phyloP scores from a whole-genome alignment of 1,284 basidiomycete species.

The Naganishia liquefaciens region DNA sequence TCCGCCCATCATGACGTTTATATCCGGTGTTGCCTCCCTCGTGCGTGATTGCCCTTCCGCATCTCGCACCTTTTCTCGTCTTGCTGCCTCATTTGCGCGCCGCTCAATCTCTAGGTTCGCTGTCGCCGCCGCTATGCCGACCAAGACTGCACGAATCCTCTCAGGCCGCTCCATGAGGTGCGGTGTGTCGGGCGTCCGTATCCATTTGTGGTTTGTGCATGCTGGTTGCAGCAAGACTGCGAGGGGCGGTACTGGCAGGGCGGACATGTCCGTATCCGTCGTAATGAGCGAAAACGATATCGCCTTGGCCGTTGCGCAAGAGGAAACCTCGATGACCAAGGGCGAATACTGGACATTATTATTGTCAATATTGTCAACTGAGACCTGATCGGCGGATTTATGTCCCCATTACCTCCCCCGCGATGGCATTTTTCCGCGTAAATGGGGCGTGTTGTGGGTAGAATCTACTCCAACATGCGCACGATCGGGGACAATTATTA shows the following conservation, averaged over 20 bases:
- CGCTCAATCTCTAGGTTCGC: conserved; percentile 64
- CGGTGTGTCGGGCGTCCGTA: conserved; percentile 70
- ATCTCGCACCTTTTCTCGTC: not conserved
- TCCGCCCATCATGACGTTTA: conserved; percentile 19
- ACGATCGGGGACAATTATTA: not conserved
- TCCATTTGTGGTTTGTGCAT: conserved; percentile 66
- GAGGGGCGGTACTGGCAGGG: conserved; percentile 35
- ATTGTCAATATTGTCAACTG: too few species aligned
- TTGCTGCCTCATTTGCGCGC: not conserved
- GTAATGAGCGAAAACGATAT: not conserved
- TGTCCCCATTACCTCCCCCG: too few species aligned
- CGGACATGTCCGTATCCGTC: not conserved
- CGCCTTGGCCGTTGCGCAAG: not conserved
- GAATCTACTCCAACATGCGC: conserved; percentile 4
- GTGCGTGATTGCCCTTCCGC: not conserved
- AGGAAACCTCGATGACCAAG: not conserved
- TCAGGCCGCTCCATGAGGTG: conserved; percentile 84
- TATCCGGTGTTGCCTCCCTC: conserved; percentile 23
- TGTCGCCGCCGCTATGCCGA: conserved; percentile 75
- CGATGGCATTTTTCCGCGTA: too few species aligned
- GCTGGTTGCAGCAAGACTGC: conserved; percentile 55
- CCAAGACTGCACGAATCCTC: conserved; percentile 74
- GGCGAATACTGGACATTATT: too few species aligned
- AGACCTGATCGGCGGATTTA: too few species aligned
- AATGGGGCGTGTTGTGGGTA: not conserved